Evolutionary conservation across 1,284 basidiomycete genomes (phyloP).

Genomic region (Trichosporon ovoides): DNA sequence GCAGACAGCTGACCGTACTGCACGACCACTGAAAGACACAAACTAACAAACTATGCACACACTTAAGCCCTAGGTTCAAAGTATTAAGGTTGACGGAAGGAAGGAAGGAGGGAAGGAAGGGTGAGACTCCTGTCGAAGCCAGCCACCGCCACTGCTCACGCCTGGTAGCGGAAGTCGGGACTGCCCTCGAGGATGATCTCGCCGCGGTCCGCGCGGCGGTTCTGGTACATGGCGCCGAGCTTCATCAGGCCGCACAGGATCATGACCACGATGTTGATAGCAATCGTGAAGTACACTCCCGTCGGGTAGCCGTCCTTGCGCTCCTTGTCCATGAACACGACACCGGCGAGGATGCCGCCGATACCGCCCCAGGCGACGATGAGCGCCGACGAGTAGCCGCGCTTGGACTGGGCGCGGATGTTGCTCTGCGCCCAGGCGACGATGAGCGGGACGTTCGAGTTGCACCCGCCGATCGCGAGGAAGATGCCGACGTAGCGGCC

Average conservation of each 20-base stretch:
- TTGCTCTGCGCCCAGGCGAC: slow-evolving; percentile 47
- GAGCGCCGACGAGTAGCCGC: slow-evolving; percentile 26
- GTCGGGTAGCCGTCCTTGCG: slow-evolving; percentile 14
- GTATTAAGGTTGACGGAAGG: too few relatives aligned
- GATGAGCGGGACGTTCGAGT: slow-evolving; percentile 38
- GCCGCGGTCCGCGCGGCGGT: slow-evolving; percentile 13
- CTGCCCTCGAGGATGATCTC: slow-evolving; percentile 9
- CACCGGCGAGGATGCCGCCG: slow-evolving; percentile 20
- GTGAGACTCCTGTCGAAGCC: too few relatives aligned
- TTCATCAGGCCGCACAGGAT: slow-evolving; percentile 1
- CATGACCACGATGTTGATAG: slow-evolving; percentile 8
- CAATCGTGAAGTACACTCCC: slow-evolving; percentile 19
- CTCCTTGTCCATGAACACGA: slow-evolving; percentile 21
- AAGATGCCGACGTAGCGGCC: slow-evolving; percentile 49
- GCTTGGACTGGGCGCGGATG: slow-evolving; percentile 49
- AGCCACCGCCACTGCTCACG: too few relatives aligned
- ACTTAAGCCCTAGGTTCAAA: too few relatives aligned
- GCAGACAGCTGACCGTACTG: too few relatives aligned
- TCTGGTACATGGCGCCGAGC: slow-evolving; percentile 13
- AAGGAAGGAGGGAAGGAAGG: too few relatives aligned
- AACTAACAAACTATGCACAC: too few relatives aligned
- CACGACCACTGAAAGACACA: too few relatives aligned
- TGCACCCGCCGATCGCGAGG: slow-evolving; percentile 40
- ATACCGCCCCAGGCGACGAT: slow-evolving; percentile 22
- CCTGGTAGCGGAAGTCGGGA: slow-evolving; percentile 17